Evolutionary conservation across 805 yeast genomes (phyloP), one percentile per base, ranked within the genome.

Genomic region (Spathaspora sp.): DNA sequence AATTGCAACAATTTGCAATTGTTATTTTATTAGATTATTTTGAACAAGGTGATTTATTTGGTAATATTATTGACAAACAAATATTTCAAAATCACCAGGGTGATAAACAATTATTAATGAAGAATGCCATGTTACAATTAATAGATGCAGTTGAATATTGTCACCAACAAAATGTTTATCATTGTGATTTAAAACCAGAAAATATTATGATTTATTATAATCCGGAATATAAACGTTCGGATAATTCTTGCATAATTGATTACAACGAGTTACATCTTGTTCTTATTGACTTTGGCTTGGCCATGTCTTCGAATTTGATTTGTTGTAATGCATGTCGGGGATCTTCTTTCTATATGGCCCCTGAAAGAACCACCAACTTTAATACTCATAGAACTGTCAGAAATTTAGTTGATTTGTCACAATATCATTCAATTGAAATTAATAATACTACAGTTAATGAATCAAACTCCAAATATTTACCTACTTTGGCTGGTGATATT

Each of bases 321-420:
- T 81, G 85, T 55, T 80, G 86, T 55, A 86, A 87, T 60, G 82
- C 84, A 18, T 90, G 96, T 57, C 80, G 96, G 51, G 97, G 97
- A 0, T 86, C 93, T 7, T 80, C 88, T 20, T 92, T 89, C 67
- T 91, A 91, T 70, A 91, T 92, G 97, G 87, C 97, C 0, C 97
- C 97, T 7, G 97, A 91, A 66, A 71, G 94, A 63, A 66, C 83
- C n/a, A 69, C 73, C 18, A 78, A 80, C 57, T 76, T 72, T 46
- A 62, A 66, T 53, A 68, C 70, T 49, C 63, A 67, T 55, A 56
- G 55, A 32, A 50, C 60, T 17, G 65, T 68, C 45, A 55, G 60
- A 42, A 54, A 64, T 19, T 49, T 62, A n/a, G 53, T 70, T n/a
- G 67, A 71, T 53, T 61, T 70, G 61, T 57, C 51, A 54, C 71